Conservation (phyloP, 2,329 filamentous ascomycete genomes). For the Trichoderma guizhouense region DNA sequence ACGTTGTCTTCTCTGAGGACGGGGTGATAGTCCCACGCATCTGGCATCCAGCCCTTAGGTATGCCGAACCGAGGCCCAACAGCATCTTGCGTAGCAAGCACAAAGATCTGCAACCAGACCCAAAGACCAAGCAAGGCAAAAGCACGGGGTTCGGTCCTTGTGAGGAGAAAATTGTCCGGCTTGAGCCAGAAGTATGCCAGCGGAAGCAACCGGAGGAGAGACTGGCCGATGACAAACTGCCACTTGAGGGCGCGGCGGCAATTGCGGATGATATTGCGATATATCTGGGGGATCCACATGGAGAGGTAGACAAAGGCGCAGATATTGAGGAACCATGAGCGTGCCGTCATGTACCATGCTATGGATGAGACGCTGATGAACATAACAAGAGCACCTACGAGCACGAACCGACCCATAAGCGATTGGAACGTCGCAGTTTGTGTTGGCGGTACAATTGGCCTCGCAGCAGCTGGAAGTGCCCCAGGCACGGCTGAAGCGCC, state of each 20-base stretch:
- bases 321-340: constrained; percentile 57
- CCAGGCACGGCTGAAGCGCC: constrained; percentile 36
- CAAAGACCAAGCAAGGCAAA: constrained; percentile 64
- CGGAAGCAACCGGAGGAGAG: constrained; percentile 71
- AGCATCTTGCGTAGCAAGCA: constrained; percentile 77
- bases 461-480: constrained; percentile 25
- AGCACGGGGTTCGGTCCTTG: constrained; percentile 62
- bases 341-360: constrained; percentile 56
- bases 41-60: constrained; percentile 62
- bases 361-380: constrained; percentile 58
- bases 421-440: constrained; percentile 47
- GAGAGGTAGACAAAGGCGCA: constrained; percentile 77
- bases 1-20: constrained; percentile 77
- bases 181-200: constrained; percentile 83
- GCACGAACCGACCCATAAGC: constrained; percentile 55
- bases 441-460: constrained; percentile 25
- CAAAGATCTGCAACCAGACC: constrained; percentile 82
- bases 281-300: constrained; percentile 89
- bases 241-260: constrained; percentile 87
- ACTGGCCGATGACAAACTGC: constrained; percentile 86
- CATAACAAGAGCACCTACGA: constrained; percentile 53
- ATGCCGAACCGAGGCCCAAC: constrained; percentile 87
- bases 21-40: constrained; percentile 93
- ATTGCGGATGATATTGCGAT: constrained; percentile 85
- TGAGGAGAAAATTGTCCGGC: constrained; percentile 76